A percentile compares a stretch with the other conserved stretches of the same genome.
Evolutionary conservation across 805 yeast genomes (phyloP).

Genomic region (Spathaspora passalidarum): DNA sequence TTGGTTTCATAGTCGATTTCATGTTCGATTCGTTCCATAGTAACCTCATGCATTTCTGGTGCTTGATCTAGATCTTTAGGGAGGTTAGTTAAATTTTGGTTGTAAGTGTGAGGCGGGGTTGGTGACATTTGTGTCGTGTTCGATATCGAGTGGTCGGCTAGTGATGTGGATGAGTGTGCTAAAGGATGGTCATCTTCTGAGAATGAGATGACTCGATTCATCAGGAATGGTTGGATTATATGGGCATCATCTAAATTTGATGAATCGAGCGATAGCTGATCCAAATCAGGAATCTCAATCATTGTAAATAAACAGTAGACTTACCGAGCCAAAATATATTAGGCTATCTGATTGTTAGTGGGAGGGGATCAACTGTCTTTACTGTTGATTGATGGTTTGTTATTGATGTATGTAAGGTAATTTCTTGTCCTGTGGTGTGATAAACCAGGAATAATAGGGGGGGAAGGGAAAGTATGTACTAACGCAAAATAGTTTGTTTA

Average conservation of each 20-base stretch:
- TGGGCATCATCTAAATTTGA: neutral
- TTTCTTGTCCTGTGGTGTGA: too few species aligned
- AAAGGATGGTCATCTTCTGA: neutral
- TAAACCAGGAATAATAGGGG: too few species aligned
- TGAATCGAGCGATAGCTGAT: constrained; percentile 15
- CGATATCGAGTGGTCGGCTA: too few species aligned
- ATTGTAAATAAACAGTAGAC: constrained; percentile 18
- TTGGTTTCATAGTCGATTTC: neutral
- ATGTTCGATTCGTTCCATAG: neutral
- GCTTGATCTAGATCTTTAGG: constrained; percentile 1
- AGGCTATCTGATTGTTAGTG: too few species aligned
- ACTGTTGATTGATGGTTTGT: too few species aligned
- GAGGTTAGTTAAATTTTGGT: neutral
- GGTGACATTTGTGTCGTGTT: too few species aligned
- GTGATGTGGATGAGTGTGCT: neutral
- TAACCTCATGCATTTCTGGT: constrained; percentile 6
- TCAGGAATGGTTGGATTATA: neutral
- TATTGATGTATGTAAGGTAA: too few species aligned
- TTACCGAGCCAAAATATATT: too few species aligned
- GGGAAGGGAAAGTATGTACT: too few species aligned
- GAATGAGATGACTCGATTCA: neutral
- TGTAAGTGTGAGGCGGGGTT: neutral
- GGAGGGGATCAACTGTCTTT: too few species aligned
- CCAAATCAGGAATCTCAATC: constrained; percentile 46
- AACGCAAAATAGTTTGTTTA: too few species aligned